phyloP scores from a whole-genome alignment of 805 yeast species.

The Candida suzukii region DNA sequence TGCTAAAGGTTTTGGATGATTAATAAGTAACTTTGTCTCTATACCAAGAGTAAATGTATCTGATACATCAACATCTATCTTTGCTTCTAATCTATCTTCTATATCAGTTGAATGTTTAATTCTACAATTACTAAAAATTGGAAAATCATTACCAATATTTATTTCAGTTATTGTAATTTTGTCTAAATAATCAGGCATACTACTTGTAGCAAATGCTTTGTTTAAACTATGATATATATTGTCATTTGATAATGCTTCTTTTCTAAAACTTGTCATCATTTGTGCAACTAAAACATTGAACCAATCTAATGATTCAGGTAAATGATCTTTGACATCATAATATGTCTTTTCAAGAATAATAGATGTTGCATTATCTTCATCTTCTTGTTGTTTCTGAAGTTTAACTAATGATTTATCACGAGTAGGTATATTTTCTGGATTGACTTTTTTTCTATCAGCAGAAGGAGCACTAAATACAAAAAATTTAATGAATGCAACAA shows the following conservation, averaged over 20 bases:
- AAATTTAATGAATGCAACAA: slow-evolving; percentile 62
- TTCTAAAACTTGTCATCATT: slow-evolving; percentile 74
- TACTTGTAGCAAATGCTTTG: slow-evolving; percentile 52
- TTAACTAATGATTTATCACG: slow-evolving; percentile 14
- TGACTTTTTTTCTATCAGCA: slow-evolving; percentile 23
- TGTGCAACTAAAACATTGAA: slow-evolving; percentile 92
- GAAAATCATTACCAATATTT: slow-evolving; percentile 91
- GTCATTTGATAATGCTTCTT: slow-evolving; percentile 82
- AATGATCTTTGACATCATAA: slow-evolving; percentile 82
- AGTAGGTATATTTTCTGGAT: slow-evolving; percentile 9
- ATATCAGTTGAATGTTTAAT: slow-evolving; percentile 31
- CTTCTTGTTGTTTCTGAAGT: slow-evolving; percentile 6
- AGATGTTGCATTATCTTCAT: slow-evolving; percentile 11
- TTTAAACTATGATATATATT: slow-evolving; percentile 77
- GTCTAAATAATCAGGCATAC: slow-evolving; percentile 76
- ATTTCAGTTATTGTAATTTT: slow-evolving; percentile 75
- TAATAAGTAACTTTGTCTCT: slow-evolving; percentile 70
- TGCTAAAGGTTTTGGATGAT: slow-evolving; percentile 75
- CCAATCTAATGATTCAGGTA: slow-evolving; percentile 94
- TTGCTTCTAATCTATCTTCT: slow-evolving; percentile 63
- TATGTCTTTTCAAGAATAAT: slow-evolving; percentile 82
- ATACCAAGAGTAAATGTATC: slow-evolving; percentile 84
- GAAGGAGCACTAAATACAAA: slow-evolving; percentile 69
- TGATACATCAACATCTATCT: slow-evolving; percentile 82
- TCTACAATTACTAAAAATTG: slow-evolving; percentile 89